Conservation (phyloP, 192 early-diverging fungal species). For the Coemansia sp. region DNA sequence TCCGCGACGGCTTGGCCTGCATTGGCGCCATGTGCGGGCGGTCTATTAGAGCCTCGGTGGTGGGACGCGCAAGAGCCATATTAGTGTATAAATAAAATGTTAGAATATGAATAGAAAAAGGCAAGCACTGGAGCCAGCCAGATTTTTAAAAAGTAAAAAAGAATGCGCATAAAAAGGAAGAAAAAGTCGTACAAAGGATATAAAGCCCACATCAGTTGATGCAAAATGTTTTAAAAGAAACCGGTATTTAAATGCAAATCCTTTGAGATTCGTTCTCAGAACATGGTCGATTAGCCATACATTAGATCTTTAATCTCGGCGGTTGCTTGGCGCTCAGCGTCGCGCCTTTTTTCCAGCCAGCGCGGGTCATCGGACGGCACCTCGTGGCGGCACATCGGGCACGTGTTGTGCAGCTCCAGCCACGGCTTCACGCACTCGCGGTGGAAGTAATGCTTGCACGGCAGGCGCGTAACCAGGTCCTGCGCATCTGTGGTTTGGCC, state of each 20-base stretch:
- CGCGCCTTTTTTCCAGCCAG: slow-evolving; percentile 50
- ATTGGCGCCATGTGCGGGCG: neutral
- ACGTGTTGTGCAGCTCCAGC: slow-evolving; percentile 56
- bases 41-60: neutral
- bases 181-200: neutral
- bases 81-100: neutral
- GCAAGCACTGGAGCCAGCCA: neutral
- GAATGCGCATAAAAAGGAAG: neutral
- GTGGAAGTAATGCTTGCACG: slow-evolving; percentile 45
- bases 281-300: slow-evolving; percentile 25
- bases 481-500: neutral
- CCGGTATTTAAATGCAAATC: slow-evolving; percentile 4
- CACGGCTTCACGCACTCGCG: slow-evolving; percentile 42
- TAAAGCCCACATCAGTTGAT: slow-evolving; percentile 1
- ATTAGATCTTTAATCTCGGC: slow-evolving; percentile 40
- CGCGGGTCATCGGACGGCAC: slow-evolving; percentile 50
- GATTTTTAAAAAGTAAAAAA: slow-evolving; percentile 9
- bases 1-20: neutral
- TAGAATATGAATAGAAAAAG: slow-evolving; percentile 6
- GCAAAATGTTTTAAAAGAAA: neutral
- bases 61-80: neutral
- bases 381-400: slow-evolving; percentile 49
- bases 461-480: slow-evolving; percentile 28
- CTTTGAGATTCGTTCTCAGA: neutral
- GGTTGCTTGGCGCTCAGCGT: slow-evolving; percentile 20